Percentiles rank a stretch among this genome's conserved stretches.
phyloP scores from a whole-genome alignment of 768 basidiomycete genomes.

The Suillus sp. region DNA sequence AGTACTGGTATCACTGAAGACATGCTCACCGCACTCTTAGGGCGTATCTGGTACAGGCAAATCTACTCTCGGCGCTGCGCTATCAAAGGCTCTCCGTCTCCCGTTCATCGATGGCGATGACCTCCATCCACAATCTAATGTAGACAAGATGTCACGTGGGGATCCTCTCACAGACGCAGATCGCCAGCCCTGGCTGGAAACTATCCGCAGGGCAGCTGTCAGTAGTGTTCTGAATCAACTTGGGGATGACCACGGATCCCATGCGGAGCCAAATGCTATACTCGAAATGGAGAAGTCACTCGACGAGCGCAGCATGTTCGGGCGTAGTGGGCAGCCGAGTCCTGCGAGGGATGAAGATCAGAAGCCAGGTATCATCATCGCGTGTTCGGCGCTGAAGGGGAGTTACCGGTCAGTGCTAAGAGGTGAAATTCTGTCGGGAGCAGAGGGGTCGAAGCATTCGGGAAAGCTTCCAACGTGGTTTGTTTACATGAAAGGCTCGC shows the following conservation, averaged over 20 bases:
- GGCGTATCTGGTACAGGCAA: slow-evolving; percentile 80
- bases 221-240: slow-evolving; percentile 22
- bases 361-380: slow-evolving; percentile 67
- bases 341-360: slow-evolving; percentile 9
- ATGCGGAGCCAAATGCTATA: slow-evolving; percentile 21
- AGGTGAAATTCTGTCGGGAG: slow-evolving; percentile 30
- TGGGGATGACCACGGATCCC: slow-evolving; percentile 26
- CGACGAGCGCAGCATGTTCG: slow-evolving; percentile 4
- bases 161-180: slow-evolving; percentile 79
- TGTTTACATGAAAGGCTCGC: slow-evolving; percentile 71
- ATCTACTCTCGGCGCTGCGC: slow-evolving; percentile 63
- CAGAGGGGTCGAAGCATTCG: slow-evolving; percentile 25
- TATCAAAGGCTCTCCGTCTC: slow-evolving; percentile 61
- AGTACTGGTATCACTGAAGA: background rate
- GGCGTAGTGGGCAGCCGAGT: slow-evolving; percentile 1
- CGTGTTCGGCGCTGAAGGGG: slow-evolving; percentile 83
- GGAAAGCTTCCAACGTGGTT: slow-evolving; percentile 65
- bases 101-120: slow-evolving; percentile 92
- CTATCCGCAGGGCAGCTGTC: slow-evolving; percentile 65
- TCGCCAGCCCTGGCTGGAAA: slow-evolving; percentile 82
- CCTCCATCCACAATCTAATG: slow-evolving; percentile 79
- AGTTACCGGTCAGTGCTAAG: slow-evolving; percentile 83
- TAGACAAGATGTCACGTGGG: slow-evolving; percentile 86
- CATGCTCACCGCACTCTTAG: slow-evolving; percentile 34
- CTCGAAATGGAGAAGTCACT: slow-evolving; percentile 12